These are phyloP conservation scores for Trichoderma endophyticum DNA, from an alignment of 2,329 filamentous ascomycete genomes.

Conservation along the genomic window DNA sequence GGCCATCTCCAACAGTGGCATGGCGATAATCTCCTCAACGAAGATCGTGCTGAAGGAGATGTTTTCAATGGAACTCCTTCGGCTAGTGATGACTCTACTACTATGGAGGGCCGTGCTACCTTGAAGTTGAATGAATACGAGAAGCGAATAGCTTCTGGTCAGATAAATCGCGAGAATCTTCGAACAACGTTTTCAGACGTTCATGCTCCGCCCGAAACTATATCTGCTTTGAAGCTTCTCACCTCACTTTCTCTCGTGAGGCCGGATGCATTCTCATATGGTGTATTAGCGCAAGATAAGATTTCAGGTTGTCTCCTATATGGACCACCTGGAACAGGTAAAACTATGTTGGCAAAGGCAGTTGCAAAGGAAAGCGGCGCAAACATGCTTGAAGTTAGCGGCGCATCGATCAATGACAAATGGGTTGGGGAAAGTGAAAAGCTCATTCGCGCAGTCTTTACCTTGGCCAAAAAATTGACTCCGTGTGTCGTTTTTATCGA, in stretches of 20 bases:
- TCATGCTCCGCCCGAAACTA: conserved; percentile 75
- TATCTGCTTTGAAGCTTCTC: conserved; percentile 82
- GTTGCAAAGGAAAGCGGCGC: conserved; percentile 67
- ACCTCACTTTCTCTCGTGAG: conserved; percentile 83
- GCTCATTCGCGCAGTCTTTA: conserved; percentile 89
- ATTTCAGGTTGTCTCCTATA: conserved; percentile 88
- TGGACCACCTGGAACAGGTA: conserved; percentile 78
- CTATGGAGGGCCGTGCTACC: conserved; percentile 25
- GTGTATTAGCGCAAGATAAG: conserved; percentile 84
- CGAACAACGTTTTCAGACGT: conserved; percentile 85
- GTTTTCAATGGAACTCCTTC: conserved; percentile 29
- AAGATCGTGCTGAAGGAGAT: conserved; percentile 25
- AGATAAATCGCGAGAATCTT: conserved; percentile 78
- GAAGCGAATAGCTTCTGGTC: conserved; percentile 74
- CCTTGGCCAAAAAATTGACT: conserved; percentile 82
- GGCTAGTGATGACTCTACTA: conserved; percentile 30
- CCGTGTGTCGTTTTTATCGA: conserved; percentile 96
- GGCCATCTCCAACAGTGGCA: conserved; percentile 32
- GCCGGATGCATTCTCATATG: conserved; percentile 94
- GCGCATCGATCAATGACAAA: conserved; percentile 91
- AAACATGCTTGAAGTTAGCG: conserved; percentile 81
- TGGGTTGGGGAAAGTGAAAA: conserved; percentile 96
- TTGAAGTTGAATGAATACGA: conserved; percentile 70
- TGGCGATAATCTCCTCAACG: conserved; percentile 32
- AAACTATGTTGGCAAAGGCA: conserved; percentile 67